phyloP scores from a whole-genome alignment of 495 filamentous ascomycete genomes.

The Aspergillus campestris region DNA sequence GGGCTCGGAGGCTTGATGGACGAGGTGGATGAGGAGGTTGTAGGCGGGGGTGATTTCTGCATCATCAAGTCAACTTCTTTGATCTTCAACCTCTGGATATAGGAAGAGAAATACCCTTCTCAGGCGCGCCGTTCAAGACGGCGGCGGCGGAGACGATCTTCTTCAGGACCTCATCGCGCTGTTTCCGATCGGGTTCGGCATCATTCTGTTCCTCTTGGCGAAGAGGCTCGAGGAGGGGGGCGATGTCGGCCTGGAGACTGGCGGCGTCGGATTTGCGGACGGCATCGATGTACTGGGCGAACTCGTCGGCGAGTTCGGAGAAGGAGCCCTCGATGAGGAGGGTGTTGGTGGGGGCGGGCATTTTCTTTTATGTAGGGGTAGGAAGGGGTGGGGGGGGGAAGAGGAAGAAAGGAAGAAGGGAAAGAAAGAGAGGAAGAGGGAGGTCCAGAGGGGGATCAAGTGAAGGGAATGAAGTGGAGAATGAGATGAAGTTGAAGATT shows the following conservation, averaged over 20 bases:
- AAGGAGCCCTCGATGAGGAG: slow-evolving; percentile 89
- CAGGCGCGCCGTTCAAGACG: slow-evolving; percentile 69
- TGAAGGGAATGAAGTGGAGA: slow-evolving; percentile 11
- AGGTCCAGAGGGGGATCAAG: not conserved
- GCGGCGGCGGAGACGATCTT: slow-evolving; percentile 70
- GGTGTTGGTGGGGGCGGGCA: slow-evolving; percentile 47
- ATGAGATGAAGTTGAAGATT: slow-evolving; percentile 13
- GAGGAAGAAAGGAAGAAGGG: slow-evolving; percentile 16
- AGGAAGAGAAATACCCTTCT: slow-evolving; percentile 57
- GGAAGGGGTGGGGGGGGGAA: slow-evolving; percentile 4
- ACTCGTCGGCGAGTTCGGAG: slow-evolving; percentile 79
- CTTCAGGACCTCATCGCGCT: slow-evolving; percentile 81
- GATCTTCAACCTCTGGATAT: slow-evolving; percentile 6
- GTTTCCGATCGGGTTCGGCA: slow-evolving; percentile 40
- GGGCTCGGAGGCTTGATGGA: slow-evolving; percentile 72
- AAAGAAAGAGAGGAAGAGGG: slow-evolving; percentile 12
- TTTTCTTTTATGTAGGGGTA: slow-evolving; percentile 18
- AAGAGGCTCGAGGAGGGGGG: slow-evolving; percentile 58
- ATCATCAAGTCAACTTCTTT: slow-evolving; percentile 13
- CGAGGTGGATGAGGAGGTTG: slow-evolving; percentile 90
- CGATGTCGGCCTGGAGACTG: slow-evolving; percentile 58
- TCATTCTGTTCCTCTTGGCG: slow-evolving; percentile 41
- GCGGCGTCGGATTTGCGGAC: slow-evolving; percentile 48
- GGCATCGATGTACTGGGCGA: slow-evolving; percentile 72
- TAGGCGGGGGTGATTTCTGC: slow-evolving; percentile 86